Evolutionary conservation across 2,329 filamentous ascomycete genomes (phyloP).

Genomic region (Sphaerulina populicola): DNA sequence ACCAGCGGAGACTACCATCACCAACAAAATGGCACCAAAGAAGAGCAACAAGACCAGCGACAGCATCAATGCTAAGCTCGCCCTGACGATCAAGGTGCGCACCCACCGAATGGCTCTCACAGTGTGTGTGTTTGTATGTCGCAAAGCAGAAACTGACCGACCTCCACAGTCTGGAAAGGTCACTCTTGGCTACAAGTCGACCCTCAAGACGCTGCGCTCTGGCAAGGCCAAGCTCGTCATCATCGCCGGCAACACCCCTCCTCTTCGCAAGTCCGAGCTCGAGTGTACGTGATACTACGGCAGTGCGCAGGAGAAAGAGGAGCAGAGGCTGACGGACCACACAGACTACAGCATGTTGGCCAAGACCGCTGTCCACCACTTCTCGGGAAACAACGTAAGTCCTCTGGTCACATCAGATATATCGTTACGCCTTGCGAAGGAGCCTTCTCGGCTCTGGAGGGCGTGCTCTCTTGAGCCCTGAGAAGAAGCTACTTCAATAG

Average conservation of each 20-base stretch:
- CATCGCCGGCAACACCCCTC: slow-evolving; percentile 91
- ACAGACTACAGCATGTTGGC: slow-evolving; percentile 73
- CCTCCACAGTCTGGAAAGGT: slow-evolving; percentile 49
- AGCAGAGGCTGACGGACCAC: slow-evolving; percentile 14
- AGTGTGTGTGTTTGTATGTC: background rate
- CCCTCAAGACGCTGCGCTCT: slow-evolving; percentile 79
- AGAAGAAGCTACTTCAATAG: slow-evolving; percentile 62
- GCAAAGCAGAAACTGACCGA: slow-evolving; percentile 11
- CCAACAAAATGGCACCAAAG: slow-evolving; percentile 60
- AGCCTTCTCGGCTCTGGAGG: slow-evolving; percentile 33
- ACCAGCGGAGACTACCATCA: slow-evolving; percentile 16
- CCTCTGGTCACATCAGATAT: slow-evolving; percentile 7
- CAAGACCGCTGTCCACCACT: slow-evolving; percentile 96
- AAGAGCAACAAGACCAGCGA: slow-evolving; percentile 81
- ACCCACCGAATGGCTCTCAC: background rate
- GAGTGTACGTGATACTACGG: slow-evolving; percentile 54
- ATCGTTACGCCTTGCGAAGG: slow-evolving; percentile 30
- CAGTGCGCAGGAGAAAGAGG: slow-evolving; percentile 17
- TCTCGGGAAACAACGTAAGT: slow-evolving; percentile 98
- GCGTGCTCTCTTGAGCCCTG: slow-evolving; percentile 54
- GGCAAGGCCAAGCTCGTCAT: slow-evolving; percentile 99
- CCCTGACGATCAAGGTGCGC: slow-evolving; percentile 37
- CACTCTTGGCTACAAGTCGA: slow-evolving; percentile 83
- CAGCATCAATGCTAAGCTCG: slow-evolving; percentile 64
- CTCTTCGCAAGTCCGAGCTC: slow-evolving; percentile 86